These are phyloP conservation scores for Warburgia ugandensis DNA, from an alignment of 164 flowering plant genomes.

Conservation along the genomic window DNA sequence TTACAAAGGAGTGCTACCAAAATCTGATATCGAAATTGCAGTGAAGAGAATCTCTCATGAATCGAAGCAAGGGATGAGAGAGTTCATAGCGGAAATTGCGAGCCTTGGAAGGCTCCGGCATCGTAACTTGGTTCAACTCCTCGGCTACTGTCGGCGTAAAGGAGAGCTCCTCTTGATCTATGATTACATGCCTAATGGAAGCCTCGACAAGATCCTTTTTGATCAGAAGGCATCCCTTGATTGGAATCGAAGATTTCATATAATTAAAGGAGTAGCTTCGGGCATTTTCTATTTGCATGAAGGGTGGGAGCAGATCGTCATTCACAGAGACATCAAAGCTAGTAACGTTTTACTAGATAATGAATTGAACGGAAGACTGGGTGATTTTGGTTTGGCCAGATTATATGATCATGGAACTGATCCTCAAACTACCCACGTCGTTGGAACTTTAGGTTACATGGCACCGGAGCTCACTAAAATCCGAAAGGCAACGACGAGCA, in stretches of 20 bases:
- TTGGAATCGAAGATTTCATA: slow-evolving; percentile 50
- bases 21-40: slow-evolving; percentile 32
- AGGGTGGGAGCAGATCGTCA: slow-evolving; percentile 55
- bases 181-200: slow-evolving; percentile 59
- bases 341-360: slow-evolving; percentile 47
- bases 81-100: slow-evolving; percentile 50
- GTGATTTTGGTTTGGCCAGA: slow-evolving; percentile 38
- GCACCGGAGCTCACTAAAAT: slow-evolving; percentile 60
- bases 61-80: slow-evolving; percentile 52
- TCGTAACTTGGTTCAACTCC: slow-evolving; percentile 45
- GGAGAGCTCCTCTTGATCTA: slow-evolving; percentile 39
- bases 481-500: slow-evolving; percentile 40
- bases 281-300: slow-evolving; percentile 56
- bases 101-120: slow-evolving; percentile 59
- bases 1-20: slow-evolving; percentile 40
- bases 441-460: slow-evolving; percentile 55
- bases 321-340: slow-evolving; percentile 61
- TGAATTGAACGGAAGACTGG: slow-evolving; percentile 39
- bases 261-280: slow-evolving; percentile 50
- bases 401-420: slow-evolving; percentile 52
- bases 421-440: slow-evolving; percentile 46
- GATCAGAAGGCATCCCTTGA: slow-evolving; percentile 26
- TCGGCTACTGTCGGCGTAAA: slow-evolving; percentile 10
- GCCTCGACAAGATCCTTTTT: slow-evolving; percentile 46
- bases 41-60: slow-evolving; percentile 57